Evolutionary conservation across 192 early-diverging fungal species (phyloP).

Genomic region (Dimargaris verticillata): DNA sequence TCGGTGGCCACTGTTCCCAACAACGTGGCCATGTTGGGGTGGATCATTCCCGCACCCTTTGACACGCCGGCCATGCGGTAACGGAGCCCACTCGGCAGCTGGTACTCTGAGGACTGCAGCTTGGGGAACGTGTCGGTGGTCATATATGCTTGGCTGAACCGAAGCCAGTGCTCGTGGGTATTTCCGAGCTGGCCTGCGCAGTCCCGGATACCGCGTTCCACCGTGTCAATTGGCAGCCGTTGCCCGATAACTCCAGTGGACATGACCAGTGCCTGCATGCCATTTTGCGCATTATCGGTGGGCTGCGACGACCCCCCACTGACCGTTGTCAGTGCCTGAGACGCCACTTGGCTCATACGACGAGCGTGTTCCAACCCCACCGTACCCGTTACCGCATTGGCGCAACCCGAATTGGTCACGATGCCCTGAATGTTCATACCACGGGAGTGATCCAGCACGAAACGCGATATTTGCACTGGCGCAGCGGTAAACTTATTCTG

Average conservation of each 20-base stretch:
- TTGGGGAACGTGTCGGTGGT: slow-evolving; percentile 98
- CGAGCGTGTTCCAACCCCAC: slow-evolving; percentile 65
- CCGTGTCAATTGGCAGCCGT: slow-evolving; percentile 66
- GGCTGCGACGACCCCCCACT: slow-evolving; percentile 13
- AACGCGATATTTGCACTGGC: slow-evolving; percentile 58
- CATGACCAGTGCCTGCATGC: slow-evolving; percentile 55
- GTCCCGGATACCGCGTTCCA: slow-evolving; percentile 45
- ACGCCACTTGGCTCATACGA: slow-evolving; percentile 28
- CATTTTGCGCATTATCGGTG: not conserved
- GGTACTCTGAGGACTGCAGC: slow-evolving; percentile 41
- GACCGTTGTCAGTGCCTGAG: slow-evolving; percentile 30
- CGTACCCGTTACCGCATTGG: slow-evolving; percentile 88
- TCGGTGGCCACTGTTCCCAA: slow-evolving; percentile 81
- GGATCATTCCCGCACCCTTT: slow-evolving; percentile 98
- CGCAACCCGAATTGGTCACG: slow-evolving; percentile 80
- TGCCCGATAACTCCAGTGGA: slow-evolving; percentile 97
- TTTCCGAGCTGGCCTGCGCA: slow-evolving; percentile 24
- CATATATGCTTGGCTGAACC: slow-evolving; percentile 78
- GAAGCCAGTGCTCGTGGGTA: slow-evolving; percentile 59
- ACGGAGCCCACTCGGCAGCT: slow-evolving; percentile 25
- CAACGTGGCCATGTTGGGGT: slow-evolving; percentile 96
- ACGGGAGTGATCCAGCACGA: slow-evolving; percentile 33
- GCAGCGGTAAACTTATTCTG: slow-evolving; percentile 84
- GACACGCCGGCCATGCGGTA: slow-evolving; percentile 86
- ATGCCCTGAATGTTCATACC: slow-evolving; percentile 30